A percentile compares a stretch with the other conserved stretches of the same genome.
Evolutionary conservation across 2,329 filamentous ascomycete genomes (phyloP).

Genomic region (Penicillium sp.): DNA sequence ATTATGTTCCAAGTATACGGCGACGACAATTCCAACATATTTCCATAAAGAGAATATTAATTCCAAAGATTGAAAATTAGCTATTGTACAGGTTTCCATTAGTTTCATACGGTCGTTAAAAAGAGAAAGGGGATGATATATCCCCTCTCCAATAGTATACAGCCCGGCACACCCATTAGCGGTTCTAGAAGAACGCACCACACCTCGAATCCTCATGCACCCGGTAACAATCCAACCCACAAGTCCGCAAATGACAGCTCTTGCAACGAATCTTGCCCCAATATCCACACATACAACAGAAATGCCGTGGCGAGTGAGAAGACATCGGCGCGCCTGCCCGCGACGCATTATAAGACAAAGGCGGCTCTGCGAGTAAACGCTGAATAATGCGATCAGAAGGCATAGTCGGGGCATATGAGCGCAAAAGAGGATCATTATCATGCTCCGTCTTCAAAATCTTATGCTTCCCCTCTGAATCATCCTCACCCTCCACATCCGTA

Average conservation of each 20-base stretch:
- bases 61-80: constrained; percentile 1
- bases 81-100: constrained; percentile 18
- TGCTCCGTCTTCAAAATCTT: constrained; percentile 37
- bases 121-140: background rate
- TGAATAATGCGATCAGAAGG: constrained; percentile 50
- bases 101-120: constrained; percentile 20
- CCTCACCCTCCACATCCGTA: constrained; percentile 12
- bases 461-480: constrained; percentile 12
- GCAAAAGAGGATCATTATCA: constrained; percentile 45
- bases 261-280: constrained; percentile 52
- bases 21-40: background rate
- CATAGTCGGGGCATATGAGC: constrained; percentile 42
- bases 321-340: constrained; percentile 38
- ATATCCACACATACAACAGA: constrained; percentile 53
- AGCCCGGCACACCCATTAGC: background rate
- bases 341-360: constrained; percentile 49
- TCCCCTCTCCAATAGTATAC: constrained; percentile 9
- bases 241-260: constrained; percentile 49
- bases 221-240: constrained; percentile 50
- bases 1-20: background rate
- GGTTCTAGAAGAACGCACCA: constrained; percentile 40
- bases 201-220: constrained; percentile 51
- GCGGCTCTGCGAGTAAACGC: constrained; percentile 46
- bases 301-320: constrained; percentile 39
- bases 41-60: background rate